These are phyloP conservation scores for Clitocybe nebularis DNA, from an alignment of 1,284 basidiomycete genomes.

Conservation along the genomic window DNA sequence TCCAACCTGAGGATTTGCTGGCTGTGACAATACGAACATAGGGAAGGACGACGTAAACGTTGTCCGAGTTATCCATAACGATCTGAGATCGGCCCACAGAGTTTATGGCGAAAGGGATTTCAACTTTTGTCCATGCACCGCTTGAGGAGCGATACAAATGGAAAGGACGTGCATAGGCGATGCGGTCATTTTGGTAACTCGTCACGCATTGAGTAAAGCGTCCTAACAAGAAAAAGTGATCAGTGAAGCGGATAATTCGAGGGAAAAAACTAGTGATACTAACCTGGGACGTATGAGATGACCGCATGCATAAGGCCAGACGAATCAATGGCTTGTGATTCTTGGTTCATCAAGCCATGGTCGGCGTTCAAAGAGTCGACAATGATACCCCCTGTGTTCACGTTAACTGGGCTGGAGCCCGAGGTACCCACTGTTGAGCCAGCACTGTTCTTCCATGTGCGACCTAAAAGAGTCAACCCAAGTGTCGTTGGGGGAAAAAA, in stretches of 20 bases:
- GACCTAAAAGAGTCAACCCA: constrained; percentile 23
- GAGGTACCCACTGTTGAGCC: constrained; percentile 33
- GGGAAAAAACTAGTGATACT: constrained; percentile 8
- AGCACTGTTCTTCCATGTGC: constrained; percentile 39
- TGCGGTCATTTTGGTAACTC: constrained; percentile 33
- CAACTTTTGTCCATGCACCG: constrained; percentile 37
- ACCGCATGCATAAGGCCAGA: constrained; percentile 36
- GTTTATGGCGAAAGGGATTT: constrained; percentile 38
- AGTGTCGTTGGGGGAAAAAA: background rate
- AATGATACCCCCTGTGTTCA: constrained; percentile 39
- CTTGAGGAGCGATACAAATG: constrained; percentile 35
- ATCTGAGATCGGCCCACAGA: constrained; percentile 40
- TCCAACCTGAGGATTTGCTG: constrained; percentile 36
- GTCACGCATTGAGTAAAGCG: constrained; percentile 40
- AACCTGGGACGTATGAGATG: constrained; percentile 43
- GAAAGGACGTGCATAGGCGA: constrained; percentile 32
- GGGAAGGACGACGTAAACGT: constrained; percentile 38
- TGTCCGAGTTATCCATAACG: constrained; percentile 34
- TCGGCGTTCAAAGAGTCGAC: constrained; percentile 36
- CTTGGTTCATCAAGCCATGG: constrained; percentile 44
- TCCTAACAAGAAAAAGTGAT: constrained; percentile 20
- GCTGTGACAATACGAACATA: constrained; percentile 37
- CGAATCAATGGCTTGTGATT: constrained; percentile 39
- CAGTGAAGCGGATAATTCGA: background rate
- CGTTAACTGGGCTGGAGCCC: constrained; percentile 34